phyloP scores from a whole-genome alignment of 495 filamentous ascomycete species.

The Geopyxis carbonaria region DNA sequence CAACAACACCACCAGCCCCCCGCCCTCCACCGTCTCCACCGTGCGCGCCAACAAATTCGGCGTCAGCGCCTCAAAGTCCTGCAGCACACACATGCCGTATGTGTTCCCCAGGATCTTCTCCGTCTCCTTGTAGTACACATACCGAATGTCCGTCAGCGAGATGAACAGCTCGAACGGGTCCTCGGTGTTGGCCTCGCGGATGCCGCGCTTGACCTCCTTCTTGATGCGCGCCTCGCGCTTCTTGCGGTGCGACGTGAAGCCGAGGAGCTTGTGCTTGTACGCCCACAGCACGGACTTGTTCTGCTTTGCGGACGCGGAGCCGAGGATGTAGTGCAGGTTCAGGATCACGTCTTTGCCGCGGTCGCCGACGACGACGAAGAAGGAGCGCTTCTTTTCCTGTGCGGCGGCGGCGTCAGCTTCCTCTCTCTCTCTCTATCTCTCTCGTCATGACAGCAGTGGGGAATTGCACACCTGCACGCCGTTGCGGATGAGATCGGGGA shows the following conservation, averaged over 20 bases:
- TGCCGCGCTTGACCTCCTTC: constrained; percentile 91
- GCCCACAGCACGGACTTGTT: constrained; percentile 98
- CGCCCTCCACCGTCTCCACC: constrained; percentile 94
- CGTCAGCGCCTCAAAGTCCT: constrained; percentile 96
- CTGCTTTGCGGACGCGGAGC: constrained; percentile 72
- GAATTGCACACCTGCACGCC: constrained; percentile 43
- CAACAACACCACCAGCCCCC: constrained; percentile 75
- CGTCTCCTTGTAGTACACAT: constrained; percentile 99
- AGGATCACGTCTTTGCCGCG: constrained; percentile 94
- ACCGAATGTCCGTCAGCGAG: constrained; percentile 88
- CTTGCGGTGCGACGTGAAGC: constrained; percentile 84
- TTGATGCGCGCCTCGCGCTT: constrained; percentile 97
- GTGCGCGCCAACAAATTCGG: constrained; percentile 89
- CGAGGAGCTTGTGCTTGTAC: constrained; percentile 95
- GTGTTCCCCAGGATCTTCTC: constrained; percentile 98
- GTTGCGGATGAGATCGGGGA: constrained; percentile 91
- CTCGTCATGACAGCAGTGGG: no score
- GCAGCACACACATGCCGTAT: constrained; percentile 94
- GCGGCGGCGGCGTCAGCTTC: not conserved
- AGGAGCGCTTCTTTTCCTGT: constrained; percentile 84
- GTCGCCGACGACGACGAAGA: constrained; percentile 94
- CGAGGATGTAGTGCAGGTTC: constrained; percentile 85
- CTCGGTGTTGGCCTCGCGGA: constrained; percentile 83
- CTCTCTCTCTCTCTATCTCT: no score
- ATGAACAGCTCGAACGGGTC: constrained; percentile 98